Conservation (phyloP, 1,139 yeast genomes). For the Yamadazyma mexicana region DNA sequence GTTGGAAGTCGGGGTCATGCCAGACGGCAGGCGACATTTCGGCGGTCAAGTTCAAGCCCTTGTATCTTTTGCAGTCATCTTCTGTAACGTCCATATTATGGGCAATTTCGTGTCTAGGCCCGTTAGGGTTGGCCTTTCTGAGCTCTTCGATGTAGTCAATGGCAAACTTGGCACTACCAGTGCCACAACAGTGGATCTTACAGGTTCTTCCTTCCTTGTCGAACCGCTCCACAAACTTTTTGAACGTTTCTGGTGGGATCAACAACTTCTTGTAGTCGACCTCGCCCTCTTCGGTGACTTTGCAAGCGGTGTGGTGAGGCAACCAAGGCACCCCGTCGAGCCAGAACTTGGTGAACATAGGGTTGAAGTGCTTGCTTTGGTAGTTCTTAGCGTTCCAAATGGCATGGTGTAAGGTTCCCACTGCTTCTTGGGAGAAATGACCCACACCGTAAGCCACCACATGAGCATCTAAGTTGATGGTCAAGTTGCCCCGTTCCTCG, state of each 20-base stretch:
- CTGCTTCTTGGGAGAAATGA: constrained; percentile 21
- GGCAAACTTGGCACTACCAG: constrained; percentile 22
- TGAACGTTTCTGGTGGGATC: constrained; percentile 23
- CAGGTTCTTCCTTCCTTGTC: constrained; percentile 22
- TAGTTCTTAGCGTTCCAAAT: constrained; percentile 19
- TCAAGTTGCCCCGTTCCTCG: constrained; percentile 16
- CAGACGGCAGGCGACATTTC: constrained; percentile 24
- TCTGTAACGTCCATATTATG: constrained; percentile 23
- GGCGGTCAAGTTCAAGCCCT: constrained; percentile 19
- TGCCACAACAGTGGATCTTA: constrained; percentile 23
- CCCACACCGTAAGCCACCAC: constrained; percentile 24
- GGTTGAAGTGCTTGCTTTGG: constrained; percentile 21
- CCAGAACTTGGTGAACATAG: constrained; percentile 22
- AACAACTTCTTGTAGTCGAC: constrained; percentile 18
- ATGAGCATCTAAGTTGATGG: constrained; percentile 22
- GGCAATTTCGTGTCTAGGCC: constrained; percentile 23
- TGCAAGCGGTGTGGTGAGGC: constrained; percentile 20
- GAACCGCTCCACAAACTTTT: constrained; percentile 18
- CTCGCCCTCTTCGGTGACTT: constrained; percentile 18
- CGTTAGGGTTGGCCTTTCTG: constrained; percentile 19
- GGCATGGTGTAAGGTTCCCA: constrained; percentile 22
- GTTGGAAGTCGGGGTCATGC: constrained; percentile 23
- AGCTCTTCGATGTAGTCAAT: constrained; percentile 22
- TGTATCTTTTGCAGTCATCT: constrained; percentile 20
- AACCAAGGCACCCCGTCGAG: constrained; percentile 24